Evolutionary conservation across 352 stramenopile species (phyloP).

Genomic region (Globisporangium cylindrosporum): DNA sequence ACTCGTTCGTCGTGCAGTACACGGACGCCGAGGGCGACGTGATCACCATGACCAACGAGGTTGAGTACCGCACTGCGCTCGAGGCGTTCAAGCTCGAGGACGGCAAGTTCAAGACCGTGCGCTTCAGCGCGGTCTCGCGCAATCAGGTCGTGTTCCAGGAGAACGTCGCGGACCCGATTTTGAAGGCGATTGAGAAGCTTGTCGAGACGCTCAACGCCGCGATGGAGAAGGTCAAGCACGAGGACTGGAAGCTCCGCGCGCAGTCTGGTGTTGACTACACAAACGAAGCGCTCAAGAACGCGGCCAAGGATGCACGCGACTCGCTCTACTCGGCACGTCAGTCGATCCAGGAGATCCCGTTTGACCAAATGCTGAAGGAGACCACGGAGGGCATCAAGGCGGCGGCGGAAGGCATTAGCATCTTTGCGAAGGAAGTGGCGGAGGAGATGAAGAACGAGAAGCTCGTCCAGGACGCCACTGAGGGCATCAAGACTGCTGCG

Average conservation of each 20-base stretch:
- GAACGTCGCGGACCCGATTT: slow-evolving; percentile 73
- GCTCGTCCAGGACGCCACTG: slow-evolving; percentile 15
- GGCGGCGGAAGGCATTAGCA: slow-evolving; percentile 63
- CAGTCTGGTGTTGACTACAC: slow-evolving; percentile 54
- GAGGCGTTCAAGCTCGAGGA: slow-evolving; percentile 41
- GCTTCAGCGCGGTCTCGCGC: slow-evolving; percentile 64
- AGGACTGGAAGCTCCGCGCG: slow-evolving; percentile 63
- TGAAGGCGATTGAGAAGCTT: slow-evolving; percentile 82
- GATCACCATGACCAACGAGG: slow-evolving; percentile 66
- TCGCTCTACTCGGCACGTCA: slow-evolving; percentile 47
- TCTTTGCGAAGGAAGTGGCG: slow-evolving; percentile 76
- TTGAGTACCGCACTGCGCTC: slow-evolving; percentile 64
- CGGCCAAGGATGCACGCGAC: slow-evolving; percentile 51
- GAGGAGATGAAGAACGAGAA: slow-evolving; percentile 53
- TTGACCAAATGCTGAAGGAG: slow-evolving; percentile 80
- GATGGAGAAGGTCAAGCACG: slow-evolving; percentile 84
- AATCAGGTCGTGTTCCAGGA: slow-evolving; percentile 69
- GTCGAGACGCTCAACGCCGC: slow-evolving; percentile 71
- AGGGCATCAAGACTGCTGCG: slow-evolving; percentile 24
- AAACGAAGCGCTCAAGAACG: slow-evolving; percentile 60
- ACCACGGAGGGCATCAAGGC: slow-evolving; percentile 78
- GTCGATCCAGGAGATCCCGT: slow-evolving; percentile 77
- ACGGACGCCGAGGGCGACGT: slow-evolving; percentile 72
- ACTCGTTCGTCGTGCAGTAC: slow-evolving; percentile 76
- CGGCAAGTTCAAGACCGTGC: slow-evolving; percentile 47